phyloP scores from a whole-genome alignment of 345 rosid species.

The Nasturtium officinale region DNA sequence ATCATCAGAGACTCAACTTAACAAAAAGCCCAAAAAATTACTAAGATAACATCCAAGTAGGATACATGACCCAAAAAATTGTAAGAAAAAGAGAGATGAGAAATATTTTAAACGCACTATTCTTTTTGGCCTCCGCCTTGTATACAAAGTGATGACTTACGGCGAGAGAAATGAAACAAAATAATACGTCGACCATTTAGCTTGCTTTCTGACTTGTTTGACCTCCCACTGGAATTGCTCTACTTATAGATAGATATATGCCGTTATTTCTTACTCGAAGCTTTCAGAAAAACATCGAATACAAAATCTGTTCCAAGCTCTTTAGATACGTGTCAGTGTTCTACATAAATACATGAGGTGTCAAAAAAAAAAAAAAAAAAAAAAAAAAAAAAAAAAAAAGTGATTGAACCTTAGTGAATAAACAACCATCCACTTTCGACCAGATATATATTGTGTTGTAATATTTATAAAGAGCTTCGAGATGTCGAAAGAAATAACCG shows the following conservation, averaged over 20 bases:
- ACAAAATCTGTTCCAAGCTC: too few relatives aligned
- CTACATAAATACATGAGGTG: not conserved
- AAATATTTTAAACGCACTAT: too few relatives aligned
- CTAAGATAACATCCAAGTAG: not conserved
- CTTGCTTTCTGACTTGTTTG: not conserved
- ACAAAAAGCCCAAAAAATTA: not conserved
- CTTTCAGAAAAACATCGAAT: too few relatives aligned
- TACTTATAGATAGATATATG: too few relatives aligned
- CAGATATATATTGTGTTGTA: not conserved
- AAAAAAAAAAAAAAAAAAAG: not conserved
- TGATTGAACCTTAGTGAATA: not conserved
- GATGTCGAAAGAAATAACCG: not conserved
- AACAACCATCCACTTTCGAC: not conserved
- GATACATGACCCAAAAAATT: not conserved
- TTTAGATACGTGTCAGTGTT: not conserved
- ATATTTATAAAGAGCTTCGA: not conserved
- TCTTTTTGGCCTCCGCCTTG: not conserved
- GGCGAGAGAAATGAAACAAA: not conserved
- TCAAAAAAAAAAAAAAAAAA: not conserved
- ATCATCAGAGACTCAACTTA: not conserved
- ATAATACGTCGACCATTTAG: not conserved
- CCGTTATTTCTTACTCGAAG: too few relatives aligned
- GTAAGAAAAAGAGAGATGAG: too few relatives aligned
- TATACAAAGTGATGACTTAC: too few relatives aligned
- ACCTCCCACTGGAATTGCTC: too few relatives aligned